A percentile compares a stretch with the other conserved stretches of the same genome.
phyloP scores from a whole-genome alignment of 192 early-diverging fungal genomes.

The Blastocladiella britannica region DNA sequence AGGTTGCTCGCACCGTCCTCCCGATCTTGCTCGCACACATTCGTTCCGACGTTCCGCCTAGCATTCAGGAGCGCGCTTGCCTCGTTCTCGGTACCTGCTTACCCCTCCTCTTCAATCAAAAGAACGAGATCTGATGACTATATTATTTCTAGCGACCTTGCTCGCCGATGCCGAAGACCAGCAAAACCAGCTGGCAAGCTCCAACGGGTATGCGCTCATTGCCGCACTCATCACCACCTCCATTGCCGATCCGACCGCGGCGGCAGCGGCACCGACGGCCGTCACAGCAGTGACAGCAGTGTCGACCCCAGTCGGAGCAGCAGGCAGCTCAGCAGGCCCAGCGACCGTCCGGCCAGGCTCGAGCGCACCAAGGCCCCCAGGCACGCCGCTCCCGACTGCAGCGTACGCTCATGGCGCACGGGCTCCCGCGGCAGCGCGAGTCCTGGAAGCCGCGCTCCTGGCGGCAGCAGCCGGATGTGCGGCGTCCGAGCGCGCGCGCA shows the following conservation, averaged over 20 bases:
- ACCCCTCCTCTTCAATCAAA: neutral
- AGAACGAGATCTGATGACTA: neutral
- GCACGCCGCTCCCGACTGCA: neutral
- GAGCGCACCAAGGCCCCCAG: neutral
- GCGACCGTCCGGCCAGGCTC: neutral
- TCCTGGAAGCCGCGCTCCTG: neutral
- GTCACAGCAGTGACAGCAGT: too few species aligned
- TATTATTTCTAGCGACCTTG: neutral
- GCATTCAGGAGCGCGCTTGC: neutral
- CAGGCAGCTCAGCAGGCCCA: too few species aligned
- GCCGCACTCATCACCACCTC: neutral
- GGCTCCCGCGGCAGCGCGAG: slow-evolving; percentile 1
- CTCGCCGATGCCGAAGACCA: neutral
- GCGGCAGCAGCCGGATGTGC: neutral
- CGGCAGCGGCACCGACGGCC: too few species aligned
- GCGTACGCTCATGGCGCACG: too few species aligned
- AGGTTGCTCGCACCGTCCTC: neutral
- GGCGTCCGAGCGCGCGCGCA: neutral
- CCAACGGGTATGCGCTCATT: neutral
- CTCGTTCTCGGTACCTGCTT: neutral
- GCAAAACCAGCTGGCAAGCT: neutral
- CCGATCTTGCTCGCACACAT: neutral
- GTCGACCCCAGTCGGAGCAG: too few species aligned
- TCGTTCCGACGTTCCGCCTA: neutral
- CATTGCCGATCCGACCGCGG: neutral